Conservation (phyloP, 2,329 filamentous ascomycete genomes). For the Neofusicoccum umdonicola region DNA sequence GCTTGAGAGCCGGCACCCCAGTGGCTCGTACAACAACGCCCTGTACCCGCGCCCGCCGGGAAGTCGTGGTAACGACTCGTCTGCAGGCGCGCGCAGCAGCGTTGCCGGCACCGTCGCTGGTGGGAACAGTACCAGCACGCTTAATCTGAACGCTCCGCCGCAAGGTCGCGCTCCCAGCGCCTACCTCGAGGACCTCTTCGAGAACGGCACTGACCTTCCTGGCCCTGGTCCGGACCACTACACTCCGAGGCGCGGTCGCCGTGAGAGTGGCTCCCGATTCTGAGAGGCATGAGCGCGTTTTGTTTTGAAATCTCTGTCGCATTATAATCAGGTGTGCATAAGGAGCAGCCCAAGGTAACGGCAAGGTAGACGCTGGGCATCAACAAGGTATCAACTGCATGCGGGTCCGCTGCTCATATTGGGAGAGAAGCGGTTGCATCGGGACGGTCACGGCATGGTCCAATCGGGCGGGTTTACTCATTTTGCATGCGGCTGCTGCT, state of each 20-base stretch:
- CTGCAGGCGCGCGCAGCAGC: conserved; percentile 34
- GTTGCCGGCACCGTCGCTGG: conserved; percentile 20
- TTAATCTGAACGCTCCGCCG: conserved; percentile 60
- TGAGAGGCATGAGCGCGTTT: neutral
- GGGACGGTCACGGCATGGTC: neutral
- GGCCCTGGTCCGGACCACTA: conserved; percentile 3
- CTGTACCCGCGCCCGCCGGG: neutral
- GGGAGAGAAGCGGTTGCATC: neutral
- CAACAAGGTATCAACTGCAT: neutral
- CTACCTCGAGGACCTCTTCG: conserved; percentile 85
- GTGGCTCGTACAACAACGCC: neutral
- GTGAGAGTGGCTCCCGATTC: conserved; percentile 2
- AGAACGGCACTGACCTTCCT: conserved; percentile 58
- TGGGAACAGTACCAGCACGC: conserved; percentile 58
- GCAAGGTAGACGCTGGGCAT: neutral
- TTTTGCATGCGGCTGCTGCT: neutral
- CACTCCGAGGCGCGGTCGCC: neutral
- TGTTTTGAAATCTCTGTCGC: neutral
- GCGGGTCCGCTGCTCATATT: neutral
- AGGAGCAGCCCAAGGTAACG: neutral
- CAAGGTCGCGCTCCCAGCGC: conserved; percentile 77
- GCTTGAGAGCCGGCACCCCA: neutral
- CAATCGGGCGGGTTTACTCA: neutral
- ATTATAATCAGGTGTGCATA: neutral
- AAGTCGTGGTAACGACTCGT: conserved; percentile 5